Conservation (phyloP, 1,284 basidiomycete species). For the Trichosporon asahii region DNA sequence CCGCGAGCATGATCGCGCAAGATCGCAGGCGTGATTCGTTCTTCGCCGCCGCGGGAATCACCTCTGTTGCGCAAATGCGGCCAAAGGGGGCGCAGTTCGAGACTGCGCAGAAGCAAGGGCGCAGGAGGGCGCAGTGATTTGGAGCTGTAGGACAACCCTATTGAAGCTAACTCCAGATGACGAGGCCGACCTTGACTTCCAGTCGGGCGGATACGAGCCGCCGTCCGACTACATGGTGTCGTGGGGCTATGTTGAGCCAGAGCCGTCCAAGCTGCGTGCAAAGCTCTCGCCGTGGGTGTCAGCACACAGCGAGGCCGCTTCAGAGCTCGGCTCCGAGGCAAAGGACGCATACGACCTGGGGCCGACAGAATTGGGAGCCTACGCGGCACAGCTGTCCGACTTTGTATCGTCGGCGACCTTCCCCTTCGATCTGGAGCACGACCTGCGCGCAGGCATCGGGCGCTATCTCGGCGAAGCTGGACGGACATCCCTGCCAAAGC, state of each 20-base stretch:
- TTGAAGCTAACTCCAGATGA: not conserved
- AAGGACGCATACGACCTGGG: slow-evolving; percentile 40
- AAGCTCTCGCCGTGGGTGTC: slow-evolving; percentile 33
- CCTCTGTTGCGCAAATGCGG: not conserved
- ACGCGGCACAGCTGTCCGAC: slow-evolving; percentile 27
- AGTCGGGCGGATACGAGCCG: slow-evolving; percentile 23
- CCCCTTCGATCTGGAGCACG: slow-evolving; percentile 17
- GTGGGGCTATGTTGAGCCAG: slow-evolving; percentile 31
- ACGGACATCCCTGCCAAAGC: not conserved
- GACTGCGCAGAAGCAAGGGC: too few relatives aligned
- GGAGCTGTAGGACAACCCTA: not conserved
- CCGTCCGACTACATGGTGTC: slow-evolving; percentile 38
- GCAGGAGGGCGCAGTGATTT: too few relatives aligned
- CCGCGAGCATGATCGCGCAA: not conserved
- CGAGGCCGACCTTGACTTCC: not conserved
- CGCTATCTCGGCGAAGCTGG: slow-evolving; percentile 16
- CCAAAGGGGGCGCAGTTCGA: not conserved
- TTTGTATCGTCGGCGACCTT: slow-evolving; percentile 30
- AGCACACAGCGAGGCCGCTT: slow-evolving; percentile 18
- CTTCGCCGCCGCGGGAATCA: not conserved
- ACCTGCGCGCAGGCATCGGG: slow-evolving; percentile 24
- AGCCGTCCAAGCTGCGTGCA: slow-evolving; percentile 26
- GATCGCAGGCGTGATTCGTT: not conserved
- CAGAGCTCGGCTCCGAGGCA: slow-evolving; percentile 35
- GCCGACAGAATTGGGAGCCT: slow-evolving; percentile 21